Evolutionary conservation across 2,329 filamentous ascomycete genomes (phyloP), one percentile per base, ranked within the genome.

Genomic region (Ceratocystis eucalypticola): DNA sequence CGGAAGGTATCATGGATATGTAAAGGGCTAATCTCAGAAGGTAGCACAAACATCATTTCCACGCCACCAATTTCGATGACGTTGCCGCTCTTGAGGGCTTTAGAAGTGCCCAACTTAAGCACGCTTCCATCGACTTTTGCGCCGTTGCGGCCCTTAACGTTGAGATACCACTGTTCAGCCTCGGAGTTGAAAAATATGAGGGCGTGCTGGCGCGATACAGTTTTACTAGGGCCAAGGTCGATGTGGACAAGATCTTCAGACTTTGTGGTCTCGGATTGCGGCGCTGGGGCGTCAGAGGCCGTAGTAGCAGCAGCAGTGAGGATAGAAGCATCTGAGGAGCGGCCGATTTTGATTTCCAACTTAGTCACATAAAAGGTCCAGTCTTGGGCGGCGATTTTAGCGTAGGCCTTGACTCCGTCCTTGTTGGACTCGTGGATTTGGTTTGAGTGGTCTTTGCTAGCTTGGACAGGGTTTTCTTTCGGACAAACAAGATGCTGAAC

Each of bases 1-100:
- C 89, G 81, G 72, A 88, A 91, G 71, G 78, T 83, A 25, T 81
- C 81, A 72, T 88, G 84, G 68, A 95, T 86, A 61, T 83, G 80
- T 30, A 91, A 80, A 28, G 84, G 83, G 66, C 79, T 80, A 59
- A 84, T 80, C 70, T 89, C 87, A 28, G 84, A 85, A 0, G 94
- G 93, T n/a, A 96, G 84, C 61, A 96, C 90, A 75, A 99, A 99
- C 80, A 97, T 93, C 94, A 99, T 99, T 78, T 99, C 93, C 0
- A 94, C 89, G 65, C 89, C 89, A 71, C 88, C 88, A 72, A 97
- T 89, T 73, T 96, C 91, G 67, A 99, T 87, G 55, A 97, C 90
- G 74, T 93, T 87, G 67, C 94, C 94, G 71, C 92, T 96, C 53
- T 85, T 84, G 30, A 99, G 81, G 37, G 84, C 78, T 44, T 84